phyloP scores from a whole-genome alignment of 768 basidiomycete species.

The Pleurotus platypus region DNA sequence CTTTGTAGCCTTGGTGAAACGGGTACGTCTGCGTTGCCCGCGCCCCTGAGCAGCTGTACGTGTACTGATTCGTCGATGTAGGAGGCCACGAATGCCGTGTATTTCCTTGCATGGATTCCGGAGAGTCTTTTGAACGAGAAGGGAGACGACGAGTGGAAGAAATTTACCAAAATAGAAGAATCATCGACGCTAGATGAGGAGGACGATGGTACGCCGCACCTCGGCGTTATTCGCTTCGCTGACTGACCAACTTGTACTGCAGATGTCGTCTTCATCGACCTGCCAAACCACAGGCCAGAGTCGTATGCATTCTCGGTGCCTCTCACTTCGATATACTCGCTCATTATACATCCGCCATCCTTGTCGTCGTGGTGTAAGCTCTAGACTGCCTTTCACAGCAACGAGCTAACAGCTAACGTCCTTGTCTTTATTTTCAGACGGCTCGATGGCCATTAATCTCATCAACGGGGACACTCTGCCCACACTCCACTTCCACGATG shows the following conservation, averaged over 20 bases:
- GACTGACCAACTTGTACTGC: neutral
- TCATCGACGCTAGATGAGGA: slow-evolving; percentile 55
- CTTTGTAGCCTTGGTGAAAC: slow-evolving; percentile 88
- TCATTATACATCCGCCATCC: slow-evolving; percentile 81
- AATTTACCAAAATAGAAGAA: slow-evolving; percentile 84
- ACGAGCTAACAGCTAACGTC: neutral
- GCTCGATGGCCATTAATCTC: slow-evolving; percentile 85
- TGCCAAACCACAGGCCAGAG: slow-evolving; percentile 80
- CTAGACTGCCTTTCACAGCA: slow-evolving; percentile 14
- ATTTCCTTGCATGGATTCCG: slow-evolving; percentile 92
- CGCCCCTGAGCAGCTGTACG: neutral
- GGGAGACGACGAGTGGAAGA: slow-evolving; percentile 83
- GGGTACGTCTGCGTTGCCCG: slow-evolving; percentile 56
- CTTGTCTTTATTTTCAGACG: slow-evolving; percentile 47
- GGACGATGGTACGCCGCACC: slow-evolving; percentile 57
- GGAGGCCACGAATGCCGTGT: slow-evolving; percentile 74
- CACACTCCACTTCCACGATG: slow-evolving; percentile 94
- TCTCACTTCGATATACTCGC: slow-evolving; percentile 83
- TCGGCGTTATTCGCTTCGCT: slow-evolving; percentile 2
- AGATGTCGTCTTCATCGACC: slow-evolving; percentile 85
- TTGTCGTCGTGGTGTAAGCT: slow-evolving; percentile 78
- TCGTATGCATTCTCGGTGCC: slow-evolving; percentile 97
- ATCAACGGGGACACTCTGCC: slow-evolving; percentile 84
- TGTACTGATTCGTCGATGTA: slow-evolving; percentile 23
- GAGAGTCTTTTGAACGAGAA: slow-evolving; percentile 80